These are phyloP conservation scores for Cordyceps fumosorosea DNA, from an alignment of 2,329 filamentous ascomycete species.

Conservation along the genomic window DNA sequence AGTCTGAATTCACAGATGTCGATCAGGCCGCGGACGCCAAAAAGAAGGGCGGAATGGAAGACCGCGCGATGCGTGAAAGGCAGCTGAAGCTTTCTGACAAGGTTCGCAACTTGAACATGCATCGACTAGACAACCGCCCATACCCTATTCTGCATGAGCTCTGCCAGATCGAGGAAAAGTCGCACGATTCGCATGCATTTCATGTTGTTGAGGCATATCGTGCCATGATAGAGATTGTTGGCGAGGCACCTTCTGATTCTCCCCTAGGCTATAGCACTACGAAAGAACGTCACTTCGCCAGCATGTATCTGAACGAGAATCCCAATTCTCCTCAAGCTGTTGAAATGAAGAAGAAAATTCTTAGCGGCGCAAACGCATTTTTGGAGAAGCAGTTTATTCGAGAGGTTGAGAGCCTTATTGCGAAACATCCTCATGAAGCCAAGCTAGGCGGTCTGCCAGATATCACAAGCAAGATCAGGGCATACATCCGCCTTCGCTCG, in stretches of 20 bases:
- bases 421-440: constrained; percentile 80
- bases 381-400: constrained; percentile 75
- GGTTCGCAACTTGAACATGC: constrained; percentile 70
- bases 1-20: constrained; percentile 62
- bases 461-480: constrained; percentile 82
- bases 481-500: constrained; percentile 77
- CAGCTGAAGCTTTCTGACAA: constrained; percentile 75
- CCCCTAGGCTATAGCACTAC: constrained; percentile 57
- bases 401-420: constrained; percentile 70
- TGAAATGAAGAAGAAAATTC: constrained; percentile 68
- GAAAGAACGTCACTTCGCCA: constrained; percentile 68
- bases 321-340: constrained; percentile 57
- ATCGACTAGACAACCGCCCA: constrained; percentile 57
- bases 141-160: constrained; percentile 75
- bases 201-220: constrained; percentile 78
- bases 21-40: constrained; percentile 48
- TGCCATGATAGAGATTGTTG: constrained; percentile 71
- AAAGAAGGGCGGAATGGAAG: constrained; percentile 49
- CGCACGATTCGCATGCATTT: constrained; percentile 62
- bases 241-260: constrained; percentile 58
- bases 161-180: constrained; percentile 62
- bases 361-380: constrained; percentile 71
- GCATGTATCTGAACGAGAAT: constrained; percentile 70
- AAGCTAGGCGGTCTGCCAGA: constrained; percentile 85
- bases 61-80: constrained; percentile 75